Conservation (phyloP, 805 yeast species). For the Hanseniaspora valbyensis region DNA sequence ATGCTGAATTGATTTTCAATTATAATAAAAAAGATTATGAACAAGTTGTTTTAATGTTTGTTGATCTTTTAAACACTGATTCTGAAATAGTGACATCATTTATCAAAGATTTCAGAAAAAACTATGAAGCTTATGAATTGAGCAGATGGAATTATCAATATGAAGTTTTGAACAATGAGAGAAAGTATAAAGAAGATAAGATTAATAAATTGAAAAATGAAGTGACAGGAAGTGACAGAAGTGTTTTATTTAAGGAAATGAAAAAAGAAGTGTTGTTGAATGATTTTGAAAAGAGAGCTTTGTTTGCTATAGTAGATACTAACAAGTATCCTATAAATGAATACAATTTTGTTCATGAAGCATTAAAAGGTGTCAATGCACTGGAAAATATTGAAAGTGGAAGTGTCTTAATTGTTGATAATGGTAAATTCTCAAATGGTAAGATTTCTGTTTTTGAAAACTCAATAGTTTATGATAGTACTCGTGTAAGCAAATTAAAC, state of each 20-base stretch:
- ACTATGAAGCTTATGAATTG: slow-evolving; percentile 41
- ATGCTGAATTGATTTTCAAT: slow-evolving; percentile 19
- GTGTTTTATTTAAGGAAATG: slow-evolving; percentile 35
- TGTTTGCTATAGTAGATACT: slow-evolving; percentile 44
- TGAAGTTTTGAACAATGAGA: slow-evolving; percentile 30
- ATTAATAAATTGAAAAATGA: slow-evolving; percentile 37
- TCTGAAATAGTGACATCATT: slow-evolving; percentile 18
- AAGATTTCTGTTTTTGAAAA: neutral
- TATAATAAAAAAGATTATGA: slow-evolving; percentile 19
- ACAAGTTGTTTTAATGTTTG: slow-evolving; percentile 21
- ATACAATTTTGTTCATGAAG: slow-evolving; percentile 9
- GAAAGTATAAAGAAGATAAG: slow-evolving; percentile 34
- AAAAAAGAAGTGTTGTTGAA: slow-evolving; percentile 37
- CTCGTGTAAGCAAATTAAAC: neutral
- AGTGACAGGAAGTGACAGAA: slow-evolving; percentile 34
- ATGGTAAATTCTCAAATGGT: neutral
- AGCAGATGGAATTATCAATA: slow-evolving; percentile 34
- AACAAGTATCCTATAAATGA: slow-evolving; percentile 23
- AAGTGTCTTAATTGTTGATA: slow-evolving; percentile 19
- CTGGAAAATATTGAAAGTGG: slow-evolving; percentile 16
- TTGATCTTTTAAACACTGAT: slow-evolving; percentile 22
- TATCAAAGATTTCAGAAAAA: slow-evolving; percentile 23
- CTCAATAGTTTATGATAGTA: neutral
- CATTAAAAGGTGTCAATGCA: neutral
- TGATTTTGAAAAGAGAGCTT: slow-evolving; percentile 34